Base-by-base conservation (phyloP, 352 stramenopile genomes). In the Globisporangium nunn region DNA sequence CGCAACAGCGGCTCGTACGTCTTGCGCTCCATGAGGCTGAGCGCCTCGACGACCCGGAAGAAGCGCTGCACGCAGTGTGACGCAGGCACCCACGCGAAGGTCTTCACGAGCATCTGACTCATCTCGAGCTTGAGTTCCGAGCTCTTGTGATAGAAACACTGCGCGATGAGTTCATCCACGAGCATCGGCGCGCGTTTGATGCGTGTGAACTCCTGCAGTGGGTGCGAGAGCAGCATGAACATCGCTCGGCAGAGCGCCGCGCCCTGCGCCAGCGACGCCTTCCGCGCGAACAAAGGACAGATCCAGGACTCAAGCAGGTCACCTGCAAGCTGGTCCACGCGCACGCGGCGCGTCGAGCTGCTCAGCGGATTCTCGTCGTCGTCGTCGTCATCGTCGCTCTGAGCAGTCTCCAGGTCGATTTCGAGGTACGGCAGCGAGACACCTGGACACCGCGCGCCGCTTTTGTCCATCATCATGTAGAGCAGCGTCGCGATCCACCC, bases 401-500 rank as follows among this genome's bases (percentile, higher is more conserved):
- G 31, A 11, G 30, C 61, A 3, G 44, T 48, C 4, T 63, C 7
- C 10, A 74, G 51, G 57, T 94, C 84, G 44, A 94, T 81, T 30
- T 86, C 74, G 14, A 94, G 54, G 43, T 83, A 87, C 12, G 84
- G 72, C 10, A 86, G 70, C 56, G 79, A 88, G 12, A 92, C 43
- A 33, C 81, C 74, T 4, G 84, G 78, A 52, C 72, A 89, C 33
- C 66, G 64, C 10, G 78, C 79, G 2, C 84, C 84, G 8, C 66
- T 89, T 28, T 75, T 72, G 43, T 92, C 81, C 75, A 92, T 91
- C 80, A 94, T 91, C 58, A 86, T 87, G 59, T 74, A 84, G 41
- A 89, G 59, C n/a, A 94, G 58, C 84, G 88, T 90, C 1, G 74
- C 52, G 31, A 92, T 62, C 79, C 78, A 91, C 35, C 74, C 63